These are phyloP conservation scores for Diaporthe sp. DNA, from an alignment of 2,329 filamentous ascomycete genomes.

Conservation along the genomic window DNA sequence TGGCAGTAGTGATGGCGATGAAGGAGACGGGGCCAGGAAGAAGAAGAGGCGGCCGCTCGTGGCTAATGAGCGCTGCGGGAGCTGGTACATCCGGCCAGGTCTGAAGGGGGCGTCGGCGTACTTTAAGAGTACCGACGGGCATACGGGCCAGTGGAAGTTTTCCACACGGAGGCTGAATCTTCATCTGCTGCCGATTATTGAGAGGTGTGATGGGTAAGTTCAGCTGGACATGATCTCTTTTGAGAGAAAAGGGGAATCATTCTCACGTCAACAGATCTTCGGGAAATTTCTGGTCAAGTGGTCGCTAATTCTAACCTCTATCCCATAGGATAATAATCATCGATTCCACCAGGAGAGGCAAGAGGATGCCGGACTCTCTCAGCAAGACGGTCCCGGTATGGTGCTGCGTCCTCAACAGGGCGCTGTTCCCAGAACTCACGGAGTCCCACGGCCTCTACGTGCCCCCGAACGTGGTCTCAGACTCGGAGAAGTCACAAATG, in stretches of 20 bases:
- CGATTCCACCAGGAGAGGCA: slow-evolving; percentile 92
- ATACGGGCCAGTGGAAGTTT: slow-evolving; percentile 91
- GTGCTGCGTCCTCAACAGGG: slow-evolving; percentile 87
- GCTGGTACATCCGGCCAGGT: slow-evolving; percentile 86
- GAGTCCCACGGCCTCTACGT: slow-evolving; percentile 71
- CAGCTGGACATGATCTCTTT: neutral
- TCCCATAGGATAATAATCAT: slow-evolving; percentile 79
- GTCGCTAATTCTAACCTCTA: neutral
- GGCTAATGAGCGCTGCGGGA: slow-evolving; percentile 94
- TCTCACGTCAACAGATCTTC: neutral
- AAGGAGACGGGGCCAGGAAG: neutral
- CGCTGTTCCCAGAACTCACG: slow-evolving; percentile 74
- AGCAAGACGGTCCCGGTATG: slow-evolving; percentile 95
- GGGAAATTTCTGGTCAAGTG: rapidly evolving
- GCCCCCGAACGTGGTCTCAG: slow-evolving; percentile 78
- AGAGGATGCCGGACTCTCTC: slow-evolving; percentile 94
- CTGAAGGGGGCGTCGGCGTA: slow-evolving; percentile 82
- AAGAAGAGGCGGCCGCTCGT: slow-evolving; percentile 73
- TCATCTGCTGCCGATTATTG: slow-evolving; percentile 79
- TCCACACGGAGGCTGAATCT: slow-evolving; percentile 87
- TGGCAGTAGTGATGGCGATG: neutral
- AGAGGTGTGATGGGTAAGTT: slow-evolving; percentile 73
- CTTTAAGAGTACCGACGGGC: slow-evolving; percentile 98
- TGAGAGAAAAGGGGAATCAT: neutral
- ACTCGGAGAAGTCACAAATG: slow-evolving; percentile 86